Percentiles rank a stretch among this genome's conserved stretches.
phyloP scores from a whole-genome alignment of 306 rosid species.

The Geum urbanum region DNA sequence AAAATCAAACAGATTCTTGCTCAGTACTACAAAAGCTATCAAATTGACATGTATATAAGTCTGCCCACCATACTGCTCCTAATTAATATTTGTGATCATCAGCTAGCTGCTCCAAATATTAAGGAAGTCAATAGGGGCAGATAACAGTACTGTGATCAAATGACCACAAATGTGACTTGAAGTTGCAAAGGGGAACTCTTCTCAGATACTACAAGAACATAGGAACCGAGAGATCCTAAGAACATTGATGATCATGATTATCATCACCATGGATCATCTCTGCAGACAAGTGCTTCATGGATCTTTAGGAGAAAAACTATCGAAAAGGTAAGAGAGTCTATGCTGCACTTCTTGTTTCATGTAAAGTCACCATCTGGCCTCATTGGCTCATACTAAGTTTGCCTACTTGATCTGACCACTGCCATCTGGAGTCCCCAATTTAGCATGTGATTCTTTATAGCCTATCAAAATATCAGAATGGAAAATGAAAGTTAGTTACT shows the following conservation, averaged over 20 bases:
- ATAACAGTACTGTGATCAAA: not conserved
- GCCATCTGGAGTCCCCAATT: constrained; percentile 9
- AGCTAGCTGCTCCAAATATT: not conserved
- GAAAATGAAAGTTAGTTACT: not conserved
- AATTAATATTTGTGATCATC: not conserved
- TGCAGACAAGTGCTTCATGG: not conserved
- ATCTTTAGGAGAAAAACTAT: not conserved
- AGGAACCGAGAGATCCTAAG: constrained; percentile 4
- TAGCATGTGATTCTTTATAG: not conserved
- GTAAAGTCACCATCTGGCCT: not conserved
- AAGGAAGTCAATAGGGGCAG: not conserved
- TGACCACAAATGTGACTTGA: constrained; percentile 12
- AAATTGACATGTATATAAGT: not conserved
- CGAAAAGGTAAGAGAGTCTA: not conserved
- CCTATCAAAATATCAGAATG: constrained; percentile 1
- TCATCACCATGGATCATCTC: not conserved
- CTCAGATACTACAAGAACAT: constrained; percentile 5
- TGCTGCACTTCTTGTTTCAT: not conserved
- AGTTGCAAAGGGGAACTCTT: constrained; percentile 23
- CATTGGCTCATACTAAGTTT: not conserved
- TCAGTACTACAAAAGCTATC: not conserved
- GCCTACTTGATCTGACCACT: not conserved
- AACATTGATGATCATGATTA: constrained; percentile 15
- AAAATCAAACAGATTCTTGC: not conserved
- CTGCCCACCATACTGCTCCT: constrained; percentile 15